These are phyloP conservation scores for Xylaria hypoxylon DNA, from an alignment of 2,329 filamentous ascomycete species.

Conservation along the genomic window DNA sequence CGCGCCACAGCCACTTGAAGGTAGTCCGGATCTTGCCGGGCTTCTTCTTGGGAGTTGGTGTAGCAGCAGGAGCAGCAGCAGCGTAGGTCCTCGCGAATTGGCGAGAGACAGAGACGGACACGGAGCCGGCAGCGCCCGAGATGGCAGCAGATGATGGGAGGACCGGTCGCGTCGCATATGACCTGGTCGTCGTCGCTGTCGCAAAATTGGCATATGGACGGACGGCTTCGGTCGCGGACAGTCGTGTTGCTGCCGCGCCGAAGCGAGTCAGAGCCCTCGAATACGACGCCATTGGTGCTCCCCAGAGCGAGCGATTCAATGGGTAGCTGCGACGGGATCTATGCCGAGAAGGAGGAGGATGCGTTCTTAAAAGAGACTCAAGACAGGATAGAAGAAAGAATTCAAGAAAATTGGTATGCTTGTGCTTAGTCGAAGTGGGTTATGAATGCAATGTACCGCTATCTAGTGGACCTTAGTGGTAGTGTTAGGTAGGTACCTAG, in stretches of 20 bases:
- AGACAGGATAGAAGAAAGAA: slow-evolving; percentile 10
- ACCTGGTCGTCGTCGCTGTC: slow-evolving; percentile 47
- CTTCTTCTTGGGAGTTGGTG: slow-evolving; percentile 62
- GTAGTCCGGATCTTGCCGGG: slow-evolving; percentile 72
- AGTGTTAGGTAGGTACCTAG: no score
- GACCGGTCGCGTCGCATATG: slow-evolving; percentile 48
- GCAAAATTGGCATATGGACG: slow-evolving; percentile 44
- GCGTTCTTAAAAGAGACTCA: slow-evolving; percentile 7
- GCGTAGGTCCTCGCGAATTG: slow-evolving; percentile 62
- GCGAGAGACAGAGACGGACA: slow-evolving; percentile 50
- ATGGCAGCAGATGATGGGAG: slow-evolving; percentile 49
- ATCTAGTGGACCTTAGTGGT: no score
- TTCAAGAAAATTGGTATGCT: slow-evolving; percentile 27
- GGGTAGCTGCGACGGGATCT: slow-evolving; percentile 37
- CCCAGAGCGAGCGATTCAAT: slow-evolving; percentile 39
- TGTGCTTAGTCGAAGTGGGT: slow-evolving; percentile 13
- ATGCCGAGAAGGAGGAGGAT: slow-evolving; percentile 25
- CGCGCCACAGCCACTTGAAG: slow-evolving; percentile 84
- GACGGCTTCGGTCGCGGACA: slow-evolving; percentile 50
- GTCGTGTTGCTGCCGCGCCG: slow-evolving; percentile 45
- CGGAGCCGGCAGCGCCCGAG: slow-evolving; percentile 51
- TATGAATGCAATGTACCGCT: background rate
- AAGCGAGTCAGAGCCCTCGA: slow-evolving; percentile 57
- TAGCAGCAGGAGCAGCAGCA: slow-evolving; percentile 60
- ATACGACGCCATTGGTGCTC: slow-evolving; percentile 59